Base-by-base conservation (phyloP, 305 asterid genomes). In the Fraxinus xanthoxyloides region DNA sequence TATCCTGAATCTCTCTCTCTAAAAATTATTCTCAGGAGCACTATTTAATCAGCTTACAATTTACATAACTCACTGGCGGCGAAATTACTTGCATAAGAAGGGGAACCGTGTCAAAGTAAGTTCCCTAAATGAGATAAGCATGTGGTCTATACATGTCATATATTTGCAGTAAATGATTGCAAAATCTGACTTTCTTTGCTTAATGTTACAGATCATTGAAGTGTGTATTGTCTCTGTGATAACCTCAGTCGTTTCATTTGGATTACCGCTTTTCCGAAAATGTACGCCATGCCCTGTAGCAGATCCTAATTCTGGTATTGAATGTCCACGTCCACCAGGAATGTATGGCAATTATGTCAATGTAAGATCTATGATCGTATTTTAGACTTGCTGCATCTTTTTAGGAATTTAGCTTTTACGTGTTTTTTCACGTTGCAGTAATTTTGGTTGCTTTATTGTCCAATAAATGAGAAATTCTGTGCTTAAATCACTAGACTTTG, bases 251-350 rank as follows among this genome's bases (percentile, higher is more conserved):
- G 87, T 96, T 84, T 94, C 98, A 75, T 96, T 96, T 88, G 99
- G 98, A 76, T 89, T 96, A 77, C 99, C 99, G 61, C 93, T 94
- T 84, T 91, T 94, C 80, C 91, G 88, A 89, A 90, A 86, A 85
- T 96, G 99, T 90, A 94, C 98, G 72, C 93, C 98, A 23, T 93
- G 99, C 89, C 99, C 99, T 51, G 99, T 91, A 82, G 85, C 91
- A 74, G 95, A 93, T 85, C 85, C 88, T 74, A 86, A 82, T 84
- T 87, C 98, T 78, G 93, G 98, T 84, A 90, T 96, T 83, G 99
- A 96, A 88, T 96, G 99, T 87, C 99, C 99, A 15, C 97, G 94
- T 32, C 95, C 97, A 48, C 97, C 97, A 24, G 98, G 99, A 80
- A 95, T 94, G 98, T 93, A 93, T 79, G 98, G 98, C 75, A 95